phyloP scores from a whole-genome alignment of 176 grass and related monocot genomes.

The Thalia dealbata region DNA sequence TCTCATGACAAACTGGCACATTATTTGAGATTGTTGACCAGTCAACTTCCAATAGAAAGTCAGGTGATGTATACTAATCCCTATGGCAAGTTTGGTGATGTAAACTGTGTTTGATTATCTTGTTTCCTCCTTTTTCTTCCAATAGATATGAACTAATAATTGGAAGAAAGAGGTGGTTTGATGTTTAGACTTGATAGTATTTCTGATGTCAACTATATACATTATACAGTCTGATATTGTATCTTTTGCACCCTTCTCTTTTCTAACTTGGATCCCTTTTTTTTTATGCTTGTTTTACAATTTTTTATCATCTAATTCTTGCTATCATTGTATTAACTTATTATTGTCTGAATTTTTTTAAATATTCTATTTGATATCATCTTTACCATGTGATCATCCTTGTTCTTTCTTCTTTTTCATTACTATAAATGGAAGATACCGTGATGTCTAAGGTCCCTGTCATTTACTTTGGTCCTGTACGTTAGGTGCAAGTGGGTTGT shows the following conservation, averaged over 20 bases:
- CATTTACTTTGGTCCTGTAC: neutral
- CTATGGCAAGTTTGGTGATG: constrained; percentile 84
- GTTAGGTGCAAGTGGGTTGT: neutral
- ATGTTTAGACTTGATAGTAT: too few relatives aligned
- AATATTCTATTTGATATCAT: neutral
- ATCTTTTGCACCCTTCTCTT: neutral
- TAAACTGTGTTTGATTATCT: too few relatives aligned
- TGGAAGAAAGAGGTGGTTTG: too few relatives aligned
- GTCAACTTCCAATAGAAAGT: constrained; percentile 96
- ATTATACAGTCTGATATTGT: neutral
- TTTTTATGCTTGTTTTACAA: neutral
- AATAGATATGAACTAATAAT: too few relatives aligned
- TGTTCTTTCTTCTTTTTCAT: neutral
- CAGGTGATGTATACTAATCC: constrained; percentile 44
- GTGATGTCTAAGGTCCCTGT: neutral
- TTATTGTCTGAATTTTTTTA: neutral
- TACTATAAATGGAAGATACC: neutral
- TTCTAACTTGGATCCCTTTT: neutral
- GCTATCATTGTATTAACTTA: neutral
- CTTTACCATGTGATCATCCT: neutral
- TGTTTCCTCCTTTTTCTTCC: too few relatives aligned
- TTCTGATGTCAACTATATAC: too few relatives aligned
- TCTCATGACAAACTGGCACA: constrained; percentile 90
- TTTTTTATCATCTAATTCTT: neutral
- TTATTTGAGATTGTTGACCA: constrained; percentile 84